Base-by-base conservation (phyloP, 2,329 filamentous ascomycete species). In the Fusarium lateritium region DNA sequence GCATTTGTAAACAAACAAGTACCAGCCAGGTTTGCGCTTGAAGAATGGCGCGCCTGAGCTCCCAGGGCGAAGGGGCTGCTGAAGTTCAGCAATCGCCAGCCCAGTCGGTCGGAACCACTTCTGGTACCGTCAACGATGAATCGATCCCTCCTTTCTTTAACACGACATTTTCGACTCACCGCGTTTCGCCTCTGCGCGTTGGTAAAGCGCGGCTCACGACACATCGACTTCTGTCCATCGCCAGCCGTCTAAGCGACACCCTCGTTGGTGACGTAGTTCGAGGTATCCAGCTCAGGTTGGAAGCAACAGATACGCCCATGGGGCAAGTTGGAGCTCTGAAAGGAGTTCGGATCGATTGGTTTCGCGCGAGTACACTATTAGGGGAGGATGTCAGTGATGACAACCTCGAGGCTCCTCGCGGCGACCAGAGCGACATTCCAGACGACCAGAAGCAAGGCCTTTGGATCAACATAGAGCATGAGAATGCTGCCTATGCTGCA, bases 241-340 rank as follows among this genome's bases (percentile, higher is more conserved):
- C 84, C 1, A 80, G 81, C 9, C 80, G 84, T 3, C 76, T 89
- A 3, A 83, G 86, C 39, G 86, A 89, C 47, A 80, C 80, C 2
- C 80, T 89, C 0, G 85, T 88, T 0, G 87, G 87, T 17, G 87
- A 89, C 68, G 83, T 88, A 2, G 85, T 89, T n/a, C 84, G 87
- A 56, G 87, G 87, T 43, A 83, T 89, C 19, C 85, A 89, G 66
- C 82, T 89, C 19, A 83, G 83, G 0, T 71, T 85, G 6, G 80
- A 82, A 49, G 77, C 80, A 7, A 81, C 80, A 19, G 83, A 84
- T 26, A 81, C 80, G 17, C 70, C 78, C 8, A 58, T 69, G 15
- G 79, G 79, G 2, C 80, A 81, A 50, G 79, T 81, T 14, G 80
- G 80, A 5, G 77, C 82, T 3, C 70, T 89, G 21, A 82, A 84